Evolutionary conservation across 1,139 yeast species (phyloP).

Genomic region (Wickerhamomyces sp.): DNA sequence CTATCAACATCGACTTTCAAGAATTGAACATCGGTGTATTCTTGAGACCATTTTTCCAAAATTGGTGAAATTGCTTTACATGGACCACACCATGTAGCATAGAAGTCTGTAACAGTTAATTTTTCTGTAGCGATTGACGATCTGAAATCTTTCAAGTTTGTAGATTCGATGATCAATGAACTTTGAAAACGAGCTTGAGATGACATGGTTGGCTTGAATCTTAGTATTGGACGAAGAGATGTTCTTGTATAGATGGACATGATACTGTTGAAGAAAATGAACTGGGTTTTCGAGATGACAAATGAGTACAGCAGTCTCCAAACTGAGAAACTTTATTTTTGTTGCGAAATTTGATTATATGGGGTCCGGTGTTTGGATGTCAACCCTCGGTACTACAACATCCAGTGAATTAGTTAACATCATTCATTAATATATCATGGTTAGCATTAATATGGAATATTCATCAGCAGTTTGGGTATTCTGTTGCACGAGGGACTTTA

Average conservation of each 20-base stretch:
- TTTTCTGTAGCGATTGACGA: slow-evolving; percentile 43
- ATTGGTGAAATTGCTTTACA: slow-evolving; percentile 83
- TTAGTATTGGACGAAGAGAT: neutral
- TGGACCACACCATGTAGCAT: slow-evolving; percentile 93
- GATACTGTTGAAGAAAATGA: no score
- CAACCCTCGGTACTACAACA: no score
- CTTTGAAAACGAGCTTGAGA: slow-evolving; percentile 7
- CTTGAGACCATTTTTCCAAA: slow-evolving; percentile 49
- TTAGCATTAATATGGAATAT: no score
- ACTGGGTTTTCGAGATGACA: neutral
- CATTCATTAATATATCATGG: no score
- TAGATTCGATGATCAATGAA: slow-evolving; percentile 26
- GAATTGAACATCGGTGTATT: slow-evolving; percentile 46
- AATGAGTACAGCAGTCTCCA: no score
- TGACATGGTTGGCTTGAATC: neutral
- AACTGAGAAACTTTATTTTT: no score
- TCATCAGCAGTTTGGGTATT: no score
- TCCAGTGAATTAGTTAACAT: no score
- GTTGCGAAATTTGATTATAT: no score
- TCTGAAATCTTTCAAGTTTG: slow-evolving; percentile 40
- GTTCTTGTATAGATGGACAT: neutral
- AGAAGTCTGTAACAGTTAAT: slow-evolving; percentile 73
- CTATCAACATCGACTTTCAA: slow-evolving; percentile 81
- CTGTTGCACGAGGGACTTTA: no score
- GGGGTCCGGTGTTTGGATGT: neutral